These are phyloP conservation scores for Wickerhamomyces ciferrii DNA, from an alignment of 805 yeast species.

Conservation along the genomic window DNA sequence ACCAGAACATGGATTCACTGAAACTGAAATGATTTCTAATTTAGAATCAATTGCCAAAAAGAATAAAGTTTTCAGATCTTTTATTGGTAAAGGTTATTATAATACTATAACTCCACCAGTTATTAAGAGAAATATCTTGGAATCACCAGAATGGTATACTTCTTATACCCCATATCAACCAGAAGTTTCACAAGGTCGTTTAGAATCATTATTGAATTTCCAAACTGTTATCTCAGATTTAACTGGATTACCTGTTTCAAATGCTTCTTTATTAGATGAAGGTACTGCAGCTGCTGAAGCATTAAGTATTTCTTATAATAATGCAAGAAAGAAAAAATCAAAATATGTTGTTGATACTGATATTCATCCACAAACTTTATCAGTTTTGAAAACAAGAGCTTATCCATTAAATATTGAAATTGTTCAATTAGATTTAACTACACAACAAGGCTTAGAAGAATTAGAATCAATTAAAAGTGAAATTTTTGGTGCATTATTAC, in stretches of 20 bases:
- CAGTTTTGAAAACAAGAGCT: constrained; percentile 78
- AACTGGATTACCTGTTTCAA: constrained; percentile 92
- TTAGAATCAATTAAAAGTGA: constrained; percentile 28
- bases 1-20: constrained; percentile 75
- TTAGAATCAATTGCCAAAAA: constrained; percentile 65
- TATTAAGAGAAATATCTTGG: constrained; percentile 86
- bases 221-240: constrained; percentile 90
- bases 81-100: constrained; percentile 92
- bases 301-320: constrained; percentile 75
- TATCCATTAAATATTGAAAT: constrained; percentile 64
- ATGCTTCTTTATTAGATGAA: constrained; percentile 92
- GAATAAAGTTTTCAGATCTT: constrained; percentile 68
- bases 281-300: constrained; percentile 98
- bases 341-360: constrained; percentile 69
- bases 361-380: constrained; percentile 81
- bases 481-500: constrained; percentile 79
- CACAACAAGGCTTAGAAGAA: constrained; percentile 31
- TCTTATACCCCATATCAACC: constrained; percentile 99
- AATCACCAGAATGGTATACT: constrained; percentile 97
- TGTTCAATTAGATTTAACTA: constrained; percentile 47
- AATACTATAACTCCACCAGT: constrained; percentile 90
- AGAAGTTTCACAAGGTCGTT: constrained; percentile 94
- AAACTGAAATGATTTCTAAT: constrained; percentile 70
- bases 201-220: constrained; percentile 83
- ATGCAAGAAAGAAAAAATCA: constrained; percentile 58